These are phyloP conservation scores for Cercis canadensis DNA, from an alignment of 306 rosid species.

Conservation along the genomic window DNA sequence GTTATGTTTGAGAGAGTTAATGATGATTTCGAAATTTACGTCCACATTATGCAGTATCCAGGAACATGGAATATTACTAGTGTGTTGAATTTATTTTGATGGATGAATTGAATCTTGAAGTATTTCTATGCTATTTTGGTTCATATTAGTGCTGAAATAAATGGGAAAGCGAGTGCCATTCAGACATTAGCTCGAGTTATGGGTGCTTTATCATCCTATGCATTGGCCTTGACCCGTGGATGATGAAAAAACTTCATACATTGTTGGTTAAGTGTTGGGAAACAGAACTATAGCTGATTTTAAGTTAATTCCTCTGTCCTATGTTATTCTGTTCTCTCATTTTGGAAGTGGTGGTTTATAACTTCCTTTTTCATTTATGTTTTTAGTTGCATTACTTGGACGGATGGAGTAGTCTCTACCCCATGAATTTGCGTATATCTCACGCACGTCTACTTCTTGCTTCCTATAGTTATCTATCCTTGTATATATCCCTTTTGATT, in stretches of 20 bases:
- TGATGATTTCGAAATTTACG: conserved; percentile 25
- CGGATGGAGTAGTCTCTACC: neutral
- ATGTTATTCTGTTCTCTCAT: neutral
- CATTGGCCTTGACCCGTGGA: no score
- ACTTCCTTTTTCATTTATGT: neutral
- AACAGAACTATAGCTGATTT: neutral
- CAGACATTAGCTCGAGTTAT: no score
- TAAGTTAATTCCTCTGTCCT: conserved; percentile 10
- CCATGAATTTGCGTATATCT: neutral
- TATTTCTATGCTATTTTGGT: neutral
- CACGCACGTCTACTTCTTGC: no score
- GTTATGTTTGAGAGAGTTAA: conserved; percentile 22
- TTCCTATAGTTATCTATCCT: no score
- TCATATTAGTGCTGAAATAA: conserved; percentile 20
- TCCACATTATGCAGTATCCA: neutral
- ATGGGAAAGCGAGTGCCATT: conserved; percentile 2
- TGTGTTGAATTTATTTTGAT: conserved; percentile 1
- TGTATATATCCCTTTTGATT: no score
- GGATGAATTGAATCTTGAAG: neutral
- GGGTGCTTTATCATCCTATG: no score
- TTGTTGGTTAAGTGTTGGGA: conserved; percentile 5
- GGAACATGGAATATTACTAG: neutral
- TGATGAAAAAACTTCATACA: no score
- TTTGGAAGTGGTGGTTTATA: no score
- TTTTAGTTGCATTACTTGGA: neutral